A percentile compares a stretch with the other conserved stretches of the same genome.
phyloP scores from a whole-genome alignment of 2,329 filamentous ascomycete species.

The Diplodia corticola region DNA sequence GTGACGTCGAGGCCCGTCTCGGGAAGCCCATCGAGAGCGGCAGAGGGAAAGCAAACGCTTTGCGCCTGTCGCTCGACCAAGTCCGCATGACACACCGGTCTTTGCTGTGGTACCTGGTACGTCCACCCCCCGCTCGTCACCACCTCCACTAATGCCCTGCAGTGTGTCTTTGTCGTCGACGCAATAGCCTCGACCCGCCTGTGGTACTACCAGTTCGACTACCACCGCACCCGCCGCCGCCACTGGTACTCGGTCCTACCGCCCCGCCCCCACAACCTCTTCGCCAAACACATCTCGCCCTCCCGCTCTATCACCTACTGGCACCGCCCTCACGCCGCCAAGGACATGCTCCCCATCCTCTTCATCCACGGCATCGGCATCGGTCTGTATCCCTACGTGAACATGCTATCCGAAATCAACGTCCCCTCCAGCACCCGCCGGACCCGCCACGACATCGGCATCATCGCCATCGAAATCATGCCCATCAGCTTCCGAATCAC shows the following conservation, averaged over 20 bases:
- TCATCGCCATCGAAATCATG: conserved; percentile 67
- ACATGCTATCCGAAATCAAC: conserved; percentile 58
- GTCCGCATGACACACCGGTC: conserved; percentile 63
- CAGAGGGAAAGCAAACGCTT: conserved; percentile 54
- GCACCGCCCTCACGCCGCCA: conserved; percentile 63
- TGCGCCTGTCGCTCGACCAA: conserved; percentile 67
- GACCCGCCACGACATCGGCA: conserved; percentile 56
- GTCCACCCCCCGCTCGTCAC: conserved; percentile 30
- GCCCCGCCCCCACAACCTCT: conserved; percentile 52
- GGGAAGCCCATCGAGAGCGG: conserved; percentile 56
- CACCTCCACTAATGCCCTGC: not conserved
- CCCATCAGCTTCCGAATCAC: conserved; percentile 66
- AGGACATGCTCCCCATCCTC: conserved; percentile 59
- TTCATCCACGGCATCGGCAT: conserved; percentile 73
- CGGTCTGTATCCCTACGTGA: conserved; percentile 63
- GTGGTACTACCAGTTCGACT: conserved; percentile 52
- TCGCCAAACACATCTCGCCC: not conserved
- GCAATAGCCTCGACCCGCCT: conserved; percentile 45
- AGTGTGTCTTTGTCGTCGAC: conserved; percentile 57
- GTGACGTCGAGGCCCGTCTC: conserved; percentile 54
- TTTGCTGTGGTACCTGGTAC: conserved; percentile 63
- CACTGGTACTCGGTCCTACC: conserved; percentile 58
- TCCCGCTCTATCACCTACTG: conserved; percentile 61
- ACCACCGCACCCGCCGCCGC: conserved; percentile 49
- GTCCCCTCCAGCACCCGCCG: conserved; percentile 28